A percentile compares a stretch with the other conserved stretches of the same genome.
Evolutionary conservation across 768 basidiomycete genomes (phyloP).

Genomic region (Suillus clintonianus): DNA sequence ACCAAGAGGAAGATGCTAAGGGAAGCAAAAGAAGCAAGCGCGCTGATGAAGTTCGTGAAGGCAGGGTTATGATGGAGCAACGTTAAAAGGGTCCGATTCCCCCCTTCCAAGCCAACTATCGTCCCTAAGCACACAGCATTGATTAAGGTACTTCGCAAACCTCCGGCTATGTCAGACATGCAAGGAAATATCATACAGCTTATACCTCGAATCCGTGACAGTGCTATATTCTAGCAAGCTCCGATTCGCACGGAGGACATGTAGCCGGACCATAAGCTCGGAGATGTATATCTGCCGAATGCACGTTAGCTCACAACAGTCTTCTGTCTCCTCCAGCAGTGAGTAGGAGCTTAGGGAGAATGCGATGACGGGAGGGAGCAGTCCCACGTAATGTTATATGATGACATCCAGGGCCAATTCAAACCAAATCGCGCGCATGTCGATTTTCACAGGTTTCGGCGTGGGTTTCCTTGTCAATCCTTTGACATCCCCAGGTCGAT

Average conservation of each 20-base stretch:
- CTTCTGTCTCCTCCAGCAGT: slow-evolving; percentile 20
- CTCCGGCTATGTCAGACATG: slow-evolving; percentile 50
- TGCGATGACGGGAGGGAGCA: slow-evolving; percentile 60
- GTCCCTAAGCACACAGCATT: slow-evolving; percentile 70
- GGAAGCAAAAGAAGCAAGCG: background rate
- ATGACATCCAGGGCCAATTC: slow-evolving; percentile 31
- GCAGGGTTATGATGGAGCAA: background rate
- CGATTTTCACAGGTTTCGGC: slow-evolving; percentile 85
- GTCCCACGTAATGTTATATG: slow-evolving; percentile 28
- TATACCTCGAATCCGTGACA: slow-evolving; percentile 86
- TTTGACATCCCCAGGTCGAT: slow-evolving; percentile 45
- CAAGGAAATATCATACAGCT: slow-evolving; percentile 84
- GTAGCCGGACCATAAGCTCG: slow-evolving; percentile 83
- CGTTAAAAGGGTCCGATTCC: slow-evolving; percentile 38
- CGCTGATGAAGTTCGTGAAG: background rate
- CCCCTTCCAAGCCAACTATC: slow-evolving; percentile 68
- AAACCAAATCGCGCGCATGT: slow-evolving; percentile 78
- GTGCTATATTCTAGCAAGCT: slow-evolving; percentile 61
- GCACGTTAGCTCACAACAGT: slow-evolving; percentile 68
- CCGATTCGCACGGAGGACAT: slow-evolving; percentile 47
- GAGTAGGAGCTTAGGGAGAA: slow-evolving; percentile 47
- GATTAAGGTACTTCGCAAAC: slow-evolving; percentile 69
- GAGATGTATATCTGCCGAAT: slow-evolving; percentile 89
- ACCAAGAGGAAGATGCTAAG: background rate
- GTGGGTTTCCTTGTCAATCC: slow-evolving; percentile 75